Evolutionary conservation across 805 yeast species (phyloP).

Genomic region (Zygotorulaspora sp.): DNA sequence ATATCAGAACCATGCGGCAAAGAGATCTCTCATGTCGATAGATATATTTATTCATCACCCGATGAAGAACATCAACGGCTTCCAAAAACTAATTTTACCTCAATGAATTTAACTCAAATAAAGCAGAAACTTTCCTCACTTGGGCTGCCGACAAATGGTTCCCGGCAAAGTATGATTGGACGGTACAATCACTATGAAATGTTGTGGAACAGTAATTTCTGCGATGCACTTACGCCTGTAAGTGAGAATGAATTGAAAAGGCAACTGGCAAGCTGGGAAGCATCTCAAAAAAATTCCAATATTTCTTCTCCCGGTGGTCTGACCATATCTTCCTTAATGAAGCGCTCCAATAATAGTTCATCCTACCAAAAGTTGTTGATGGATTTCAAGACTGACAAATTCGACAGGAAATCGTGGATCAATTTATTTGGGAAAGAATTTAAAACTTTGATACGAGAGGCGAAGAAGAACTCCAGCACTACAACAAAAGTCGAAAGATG

Average conservation of each 20-base stretch:
- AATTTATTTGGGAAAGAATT: conserved; percentile 40
- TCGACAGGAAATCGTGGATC: conserved; percentile 45
- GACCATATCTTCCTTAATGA: conserved; percentile 23
- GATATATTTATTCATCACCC: conserved; percentile 15
- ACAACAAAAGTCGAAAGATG: conserved; percentile 1
- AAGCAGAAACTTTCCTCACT: conserved; percentile 53
- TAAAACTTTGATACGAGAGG: conserved; percentile 36
- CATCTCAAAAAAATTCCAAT: conserved; percentile 21
- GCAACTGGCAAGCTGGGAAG: conserved; percentile 66
- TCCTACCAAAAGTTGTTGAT: conserved; percentile 21
- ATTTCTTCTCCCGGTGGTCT: conserved; percentile 22
- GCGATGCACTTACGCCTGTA: conserved; percentile 65
- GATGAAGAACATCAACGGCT: conserved; percentile 38
- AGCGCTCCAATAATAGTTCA: conserved; percentile 41
- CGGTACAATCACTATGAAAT: conserved; percentile 75
- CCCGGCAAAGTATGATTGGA: conserved; percentile 56
- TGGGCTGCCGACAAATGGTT: conserved; percentile 58
- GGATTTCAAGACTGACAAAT: conserved; percentile 43
- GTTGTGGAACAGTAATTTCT: conserved; percentile 69
- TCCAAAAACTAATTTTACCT: conserved; percentile 60
- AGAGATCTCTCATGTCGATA: conserved; percentile 16
- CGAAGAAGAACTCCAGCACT: conserved; percentile 32
- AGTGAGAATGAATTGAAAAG: conserved; percentile 51
- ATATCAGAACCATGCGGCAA: conserved; percentile 1
- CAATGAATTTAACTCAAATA: conserved; percentile 55